Conservation (phyloP, 225 moss, liverwort and hornwort species). For the Bryum argenteum region DNA sequence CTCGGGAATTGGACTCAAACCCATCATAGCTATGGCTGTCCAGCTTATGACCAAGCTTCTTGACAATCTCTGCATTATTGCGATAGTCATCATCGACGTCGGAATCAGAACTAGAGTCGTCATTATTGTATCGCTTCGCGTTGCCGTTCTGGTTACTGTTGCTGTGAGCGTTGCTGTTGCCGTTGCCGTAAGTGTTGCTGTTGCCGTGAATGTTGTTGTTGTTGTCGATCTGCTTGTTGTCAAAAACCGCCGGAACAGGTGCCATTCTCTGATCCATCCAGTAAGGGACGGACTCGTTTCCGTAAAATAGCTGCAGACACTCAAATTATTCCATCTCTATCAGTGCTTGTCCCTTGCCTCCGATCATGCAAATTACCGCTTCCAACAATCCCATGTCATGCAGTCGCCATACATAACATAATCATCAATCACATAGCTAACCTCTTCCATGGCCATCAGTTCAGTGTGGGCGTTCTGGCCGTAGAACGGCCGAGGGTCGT, state of each 20-base stretch:
- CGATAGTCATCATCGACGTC: slow-evolving; percentile 21
- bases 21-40: slow-evolving; percentile 11
- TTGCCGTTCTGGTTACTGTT: neutral
- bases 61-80: slow-evolving; percentile 22
- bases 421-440: neutral
- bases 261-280: slow-evolving; percentile 60
- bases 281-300: slow-evolving; percentile 43
- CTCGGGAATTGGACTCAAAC: slow-evolving; percentile 16
- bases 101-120: slow-evolving; percentile 23
- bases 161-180: too few species aligned
- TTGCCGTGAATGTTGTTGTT: neutral
- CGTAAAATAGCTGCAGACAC: slow-evolving; percentile 47
- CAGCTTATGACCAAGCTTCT: slow-evolving; percentile 32
- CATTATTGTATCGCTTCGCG: slow-evolving; percentile 12
- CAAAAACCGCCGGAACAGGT: slow-evolving; percentile 16
- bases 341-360: neutral
- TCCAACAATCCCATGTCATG: neutral
- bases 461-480: slow-evolving; percentile 35
- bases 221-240: slow-evolving; percentile 32
- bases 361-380: neutral
- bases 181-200: neutral
- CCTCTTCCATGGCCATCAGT: slow-evolving; percentile 57
- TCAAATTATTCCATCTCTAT: neutral
- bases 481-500: slow-evolving; percentile 60
- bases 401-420: neutral